Evolutionary conservation across 192 early-diverging fungal genomes (phyloP).

Genomic region (Entomortierella parvispora): DNA sequence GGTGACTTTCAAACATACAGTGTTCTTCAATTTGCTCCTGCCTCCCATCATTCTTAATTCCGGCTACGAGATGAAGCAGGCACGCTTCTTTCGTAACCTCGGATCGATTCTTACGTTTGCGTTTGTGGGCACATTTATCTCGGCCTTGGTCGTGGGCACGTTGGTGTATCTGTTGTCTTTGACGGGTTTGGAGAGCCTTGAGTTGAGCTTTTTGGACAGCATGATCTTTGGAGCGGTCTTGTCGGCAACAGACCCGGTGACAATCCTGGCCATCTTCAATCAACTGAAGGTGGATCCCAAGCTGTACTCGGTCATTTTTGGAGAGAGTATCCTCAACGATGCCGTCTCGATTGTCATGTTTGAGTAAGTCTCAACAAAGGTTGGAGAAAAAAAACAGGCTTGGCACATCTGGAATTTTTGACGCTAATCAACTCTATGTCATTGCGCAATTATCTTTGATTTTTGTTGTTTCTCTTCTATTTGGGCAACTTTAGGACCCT

Average conservation of each 20-base stretch:
- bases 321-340: constrained; percentile 95
- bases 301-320: constrained; percentile 96
- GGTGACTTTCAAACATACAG: constrained; percentile 90
- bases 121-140: constrained; percentile 91
- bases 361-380: constrained; percentile 56
- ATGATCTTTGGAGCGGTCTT: constrained; percentile 95
- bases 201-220: constrained; percentile 87
- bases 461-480: too few species aligned
- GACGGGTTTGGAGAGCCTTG: constrained; percentile 74
- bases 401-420: neutral
- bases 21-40: constrained; percentile 96
- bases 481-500: constrained; percentile 62
- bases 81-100: constrained; percentile 88
- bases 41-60: constrained; percentile 98
- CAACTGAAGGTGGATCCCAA: constrained; percentile 94
- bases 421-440: too few species aligned
- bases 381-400: too few species aligned
- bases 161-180: constrained; percentile 75
- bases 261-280: constrained; percentile 94
- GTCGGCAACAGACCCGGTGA: constrained; percentile 97
- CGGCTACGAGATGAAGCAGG: constrained; percentile 94
- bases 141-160: constrained; percentile 87
- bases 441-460: too few species aligned
- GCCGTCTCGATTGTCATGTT: constrained; percentile 98
- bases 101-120: constrained; percentile 94